Conservation (phyloP, 192 early-diverging fungal species). For the Jimgerdemannia flammicorona region DNA sequence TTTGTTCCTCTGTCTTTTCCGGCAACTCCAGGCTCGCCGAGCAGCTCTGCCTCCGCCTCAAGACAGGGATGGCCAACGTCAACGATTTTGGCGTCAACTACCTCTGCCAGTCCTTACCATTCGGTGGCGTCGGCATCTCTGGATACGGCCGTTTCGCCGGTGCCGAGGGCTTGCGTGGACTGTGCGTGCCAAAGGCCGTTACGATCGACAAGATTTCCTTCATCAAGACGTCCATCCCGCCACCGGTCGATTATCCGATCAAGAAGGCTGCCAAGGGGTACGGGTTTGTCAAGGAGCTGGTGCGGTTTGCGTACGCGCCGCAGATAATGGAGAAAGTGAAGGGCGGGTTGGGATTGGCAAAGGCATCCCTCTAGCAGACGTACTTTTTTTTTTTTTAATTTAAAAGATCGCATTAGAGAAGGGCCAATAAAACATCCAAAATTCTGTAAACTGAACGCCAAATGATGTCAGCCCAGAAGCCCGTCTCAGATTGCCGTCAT, state of each 20-base stretch:
- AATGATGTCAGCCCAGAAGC: background rate
- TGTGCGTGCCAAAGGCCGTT: constrained; percentile 65
- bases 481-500: background rate
- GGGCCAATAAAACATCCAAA: too few species aligned
- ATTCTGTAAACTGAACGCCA: too few species aligned
- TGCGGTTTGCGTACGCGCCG: constrained; percentile 48
- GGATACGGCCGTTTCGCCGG: constrained; percentile 77
- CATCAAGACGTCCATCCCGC: constrained; percentile 73
- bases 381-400: background rate
- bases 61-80: constrained; percentile 78
- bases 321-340: constrained; percentile 43
- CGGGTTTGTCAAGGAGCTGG: constrained; percentile 52
- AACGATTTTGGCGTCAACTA: constrained; percentile 89
- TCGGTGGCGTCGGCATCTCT: constrained; percentile 77
- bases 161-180: constrained; percentile 66
- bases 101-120: constrained; percentile 76
- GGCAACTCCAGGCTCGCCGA: constrained; percentile 56
- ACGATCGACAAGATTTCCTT: constrained; percentile 65
- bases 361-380: constrained; percentile 33
- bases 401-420: background rate
- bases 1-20: constrained; percentile 79
- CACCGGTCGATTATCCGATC: constrained; percentile 73
- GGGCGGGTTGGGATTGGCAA: constrained; percentile 45
- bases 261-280: constrained; percentile 49
- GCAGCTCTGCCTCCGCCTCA: constrained; percentile 56